Evolutionary conservation across 176 grass and related monocot genomes (phyloP).

Genomic region (Oryza meyeriana): DNA sequence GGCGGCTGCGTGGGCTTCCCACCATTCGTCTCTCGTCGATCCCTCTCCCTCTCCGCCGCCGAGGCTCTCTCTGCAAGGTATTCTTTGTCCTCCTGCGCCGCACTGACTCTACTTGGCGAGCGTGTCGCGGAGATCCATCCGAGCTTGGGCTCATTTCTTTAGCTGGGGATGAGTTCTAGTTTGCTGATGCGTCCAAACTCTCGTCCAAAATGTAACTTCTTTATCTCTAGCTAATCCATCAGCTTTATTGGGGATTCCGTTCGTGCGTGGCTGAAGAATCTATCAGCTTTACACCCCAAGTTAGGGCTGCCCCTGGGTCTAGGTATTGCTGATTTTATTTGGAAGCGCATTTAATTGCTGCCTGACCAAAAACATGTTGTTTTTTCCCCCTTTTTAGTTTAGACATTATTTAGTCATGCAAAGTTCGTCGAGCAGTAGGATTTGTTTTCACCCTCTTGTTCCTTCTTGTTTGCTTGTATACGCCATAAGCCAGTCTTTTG

Average conservation of each 20-base stretch:
- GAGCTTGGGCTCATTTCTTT: background rate
- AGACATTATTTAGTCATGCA: background rate
- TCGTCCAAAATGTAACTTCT: background rate
- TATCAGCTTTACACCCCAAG: too few relatives aligned
- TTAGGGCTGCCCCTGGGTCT: background rate
- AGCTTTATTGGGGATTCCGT: background rate
- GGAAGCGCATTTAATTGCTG: background rate
- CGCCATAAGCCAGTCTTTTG: background rate
- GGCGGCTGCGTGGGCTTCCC: background rate
- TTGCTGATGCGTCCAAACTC: background rate
- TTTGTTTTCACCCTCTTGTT: too few relatives aligned
- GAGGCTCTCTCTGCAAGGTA: background rate
- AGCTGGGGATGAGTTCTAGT: background rate
- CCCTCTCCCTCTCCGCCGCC: background rate
- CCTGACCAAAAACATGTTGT: background rate
- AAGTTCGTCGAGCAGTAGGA: background rate
- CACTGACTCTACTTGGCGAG: too few relatives aligned
- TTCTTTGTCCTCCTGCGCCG: background rate
- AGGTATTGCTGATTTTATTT: background rate
- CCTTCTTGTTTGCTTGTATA: background rate
- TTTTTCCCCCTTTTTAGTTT: background rate
- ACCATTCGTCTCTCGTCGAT: background rate
- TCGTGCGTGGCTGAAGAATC: background rate
- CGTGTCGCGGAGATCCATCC: background rate
- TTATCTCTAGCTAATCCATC: background rate